Conservation (phyloP, 176 grass and related monocot species). For the Carex cristatella region DNA sequence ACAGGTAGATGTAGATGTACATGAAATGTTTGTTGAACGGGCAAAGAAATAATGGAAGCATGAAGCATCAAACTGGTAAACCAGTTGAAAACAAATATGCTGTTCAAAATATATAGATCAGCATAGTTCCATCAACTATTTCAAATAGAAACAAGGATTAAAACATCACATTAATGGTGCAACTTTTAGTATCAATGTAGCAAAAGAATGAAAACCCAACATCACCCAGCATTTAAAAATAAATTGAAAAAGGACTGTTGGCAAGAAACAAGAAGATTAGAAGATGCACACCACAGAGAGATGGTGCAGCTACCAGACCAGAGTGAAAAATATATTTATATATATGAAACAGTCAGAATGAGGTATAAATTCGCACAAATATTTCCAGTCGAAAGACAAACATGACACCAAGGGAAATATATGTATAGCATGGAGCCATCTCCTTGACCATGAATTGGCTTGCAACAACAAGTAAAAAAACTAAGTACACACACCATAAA, state of each 20-base stretch:
- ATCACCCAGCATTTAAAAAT: neutral
- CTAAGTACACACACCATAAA: conserved; percentile 24
- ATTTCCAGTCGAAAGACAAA: conserved; percentile 23
- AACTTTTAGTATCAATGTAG: neutral
- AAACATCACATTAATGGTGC: neutral
- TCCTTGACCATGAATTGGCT: conserved; percentile 15
- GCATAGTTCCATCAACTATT: neutral
- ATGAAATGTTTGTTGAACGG: neutral
- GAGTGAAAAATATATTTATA: conserved; percentile 23
- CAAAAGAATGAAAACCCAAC: neutral
- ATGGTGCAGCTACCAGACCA: neutral
- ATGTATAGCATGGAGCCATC: conserved; percentile 26
- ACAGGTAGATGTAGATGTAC: neutral
- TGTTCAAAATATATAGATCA: neutral
- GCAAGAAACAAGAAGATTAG: conserved; percentile 3
- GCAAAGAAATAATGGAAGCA: neutral
- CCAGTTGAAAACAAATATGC: neutral
- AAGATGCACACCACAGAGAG: conserved; percentile 1
- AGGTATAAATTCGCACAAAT: conserved; percentile 28
- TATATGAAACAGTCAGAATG: conserved; percentile 27
- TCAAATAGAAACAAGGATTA: neutral
- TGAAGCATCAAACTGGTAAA: neutral
- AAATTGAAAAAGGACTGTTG: neutral
- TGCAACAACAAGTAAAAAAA: conserved; percentile 21
- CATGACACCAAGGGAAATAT: conserved; percentile 24